Evolutionary conservation across 192 early-diverging fungal species (phyloP).

Genomic region (Backusella luteola): DNA sequence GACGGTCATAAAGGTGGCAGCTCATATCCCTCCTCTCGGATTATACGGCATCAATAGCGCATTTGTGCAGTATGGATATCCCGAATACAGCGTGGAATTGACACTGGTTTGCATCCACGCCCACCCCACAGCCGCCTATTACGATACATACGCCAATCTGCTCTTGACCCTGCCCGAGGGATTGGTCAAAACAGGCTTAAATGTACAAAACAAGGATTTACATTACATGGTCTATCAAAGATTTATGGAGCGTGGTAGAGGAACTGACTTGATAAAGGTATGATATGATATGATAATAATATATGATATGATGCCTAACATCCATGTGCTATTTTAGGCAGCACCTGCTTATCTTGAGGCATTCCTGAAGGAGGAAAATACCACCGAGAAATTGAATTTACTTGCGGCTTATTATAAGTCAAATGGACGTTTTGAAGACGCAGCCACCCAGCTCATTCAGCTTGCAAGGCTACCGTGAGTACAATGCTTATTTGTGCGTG

Average conservation of each 20-base stretch:
- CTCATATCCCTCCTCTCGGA: background rate
- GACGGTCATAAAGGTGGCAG: background rate
- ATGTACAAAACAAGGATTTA: background rate
- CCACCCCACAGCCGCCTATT: background rate
- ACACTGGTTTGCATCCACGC: background rate
- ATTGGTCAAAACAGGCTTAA: background rate
- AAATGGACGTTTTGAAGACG: conserved; percentile 3
- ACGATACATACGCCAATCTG: background rate
- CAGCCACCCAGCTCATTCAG: background rate
- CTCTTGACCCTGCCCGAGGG: background rate
- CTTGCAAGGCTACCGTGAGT: background rate
- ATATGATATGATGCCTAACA: too few species aligned
- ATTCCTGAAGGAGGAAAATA: background rate
- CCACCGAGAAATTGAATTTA: background rate
- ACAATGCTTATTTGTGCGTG: background rate
- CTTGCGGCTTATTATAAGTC: background rate
- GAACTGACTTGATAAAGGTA: conserved; percentile 1
- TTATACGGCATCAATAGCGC: background rate
- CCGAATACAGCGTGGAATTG: background rate
- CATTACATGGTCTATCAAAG: background rate
- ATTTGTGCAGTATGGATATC: background rate
- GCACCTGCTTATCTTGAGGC: background rate
- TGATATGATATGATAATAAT: background rate
- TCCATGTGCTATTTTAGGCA: background rate
- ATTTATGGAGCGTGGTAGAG: background rate